Evolutionary conservation across 257 asterid genomes (phyloP).

Genomic region (Nicotiana paniculata): DNA sequence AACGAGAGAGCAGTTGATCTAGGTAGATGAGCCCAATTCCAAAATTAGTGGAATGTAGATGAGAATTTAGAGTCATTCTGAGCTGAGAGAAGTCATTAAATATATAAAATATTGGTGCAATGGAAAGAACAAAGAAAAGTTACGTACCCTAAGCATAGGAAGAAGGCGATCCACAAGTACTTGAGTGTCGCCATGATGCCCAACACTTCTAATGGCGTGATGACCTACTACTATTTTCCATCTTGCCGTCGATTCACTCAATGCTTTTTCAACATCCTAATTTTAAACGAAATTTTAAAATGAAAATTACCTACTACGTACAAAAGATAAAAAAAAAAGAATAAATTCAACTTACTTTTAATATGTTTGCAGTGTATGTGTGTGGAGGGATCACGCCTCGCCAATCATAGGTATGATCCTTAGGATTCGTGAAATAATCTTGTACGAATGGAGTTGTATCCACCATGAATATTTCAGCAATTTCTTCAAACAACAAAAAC

Average conservation of each 20-base stretch:
- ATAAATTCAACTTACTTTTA: constrained; percentile 34
- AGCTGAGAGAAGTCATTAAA: no score
- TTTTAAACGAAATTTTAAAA: neutral
- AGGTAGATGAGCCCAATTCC: no score
- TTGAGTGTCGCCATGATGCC: constrained; percentile 84
- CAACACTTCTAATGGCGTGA: constrained; percentile 77
- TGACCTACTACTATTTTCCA: constrained; percentile 94
- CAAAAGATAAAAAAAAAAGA: neutral
- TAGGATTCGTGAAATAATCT: constrained; percentile 40
- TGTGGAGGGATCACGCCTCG: constrained; percentile 44
- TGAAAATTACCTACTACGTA: neutral
- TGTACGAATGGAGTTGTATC: constrained; percentile 79
- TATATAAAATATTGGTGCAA: no score
- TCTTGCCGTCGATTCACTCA: constrained; percentile 54
- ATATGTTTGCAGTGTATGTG: constrained; percentile 30
- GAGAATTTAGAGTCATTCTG: no score
- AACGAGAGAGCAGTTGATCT: neutral
- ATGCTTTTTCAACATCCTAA: constrained; percentile 62
- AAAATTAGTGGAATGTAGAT: no score
- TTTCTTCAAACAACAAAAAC: constrained; percentile 26
- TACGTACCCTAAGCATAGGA: constrained; percentile 67
- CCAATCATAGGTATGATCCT: constrained; percentile 67
- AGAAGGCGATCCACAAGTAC: constrained; percentile 62
- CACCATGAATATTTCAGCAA: constrained; percentile 72
- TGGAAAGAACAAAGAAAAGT: neutral